phyloP scores from a whole-genome alignment of 306 rosid species.

The Castanospermum australe region DNA sequence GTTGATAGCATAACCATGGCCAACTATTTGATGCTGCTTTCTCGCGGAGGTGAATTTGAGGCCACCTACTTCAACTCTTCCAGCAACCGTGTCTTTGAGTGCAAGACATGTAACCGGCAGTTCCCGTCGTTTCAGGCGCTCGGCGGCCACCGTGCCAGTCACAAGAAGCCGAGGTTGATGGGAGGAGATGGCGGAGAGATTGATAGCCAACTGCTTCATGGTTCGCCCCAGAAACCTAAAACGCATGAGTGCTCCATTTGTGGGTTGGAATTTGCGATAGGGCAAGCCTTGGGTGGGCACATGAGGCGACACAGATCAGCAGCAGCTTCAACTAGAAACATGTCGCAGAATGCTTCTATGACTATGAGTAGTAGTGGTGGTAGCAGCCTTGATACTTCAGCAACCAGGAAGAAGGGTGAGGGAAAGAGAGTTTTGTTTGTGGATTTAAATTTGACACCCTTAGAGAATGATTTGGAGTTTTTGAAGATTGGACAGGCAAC shows the following conservation, averaged over 20 bases:
- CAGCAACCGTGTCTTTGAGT: conserved; percentile 74
- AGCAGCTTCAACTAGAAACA: conserved; percentile 16
- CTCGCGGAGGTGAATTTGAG: conserved; percentile 40
- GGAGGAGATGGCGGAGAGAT: conserved; percentile 28
- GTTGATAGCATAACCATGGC: conserved; percentile 62
- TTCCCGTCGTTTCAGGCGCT: conserved; percentile 88
- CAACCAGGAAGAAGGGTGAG: conserved; percentile 26
- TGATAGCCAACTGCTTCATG: conserved; percentile 28
- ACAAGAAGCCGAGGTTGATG: conserved; percentile 75
- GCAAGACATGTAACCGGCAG: conserved; percentile 81
- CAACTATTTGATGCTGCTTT: conserved; percentile 81
- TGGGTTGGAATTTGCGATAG: conserved; percentile 83
- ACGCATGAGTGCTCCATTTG: conserved; percentile 91
- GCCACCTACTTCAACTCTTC: not conserved
- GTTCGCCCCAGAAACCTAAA: conserved; percentile 58
- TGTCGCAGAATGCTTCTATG: not conserved
- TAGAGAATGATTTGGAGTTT: conserved; percentile 67
- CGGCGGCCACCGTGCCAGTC: conserved; percentile 97
- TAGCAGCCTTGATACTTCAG: not conserved
- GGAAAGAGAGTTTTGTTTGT: conserved; percentile 49
- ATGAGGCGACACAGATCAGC: conserved; percentile 89
- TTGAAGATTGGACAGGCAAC: conserved; percentile 56
- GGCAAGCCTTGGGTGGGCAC: conserved; percentile 97
- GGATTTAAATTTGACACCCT: conserved; percentile 89
- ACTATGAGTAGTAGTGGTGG: not conserved